Evolutionary conservation across 2,329 filamentous ascomycete species (phyloP), one percentile per base, ranked within the genome.

Genomic region (Nemania serpens): DNA sequence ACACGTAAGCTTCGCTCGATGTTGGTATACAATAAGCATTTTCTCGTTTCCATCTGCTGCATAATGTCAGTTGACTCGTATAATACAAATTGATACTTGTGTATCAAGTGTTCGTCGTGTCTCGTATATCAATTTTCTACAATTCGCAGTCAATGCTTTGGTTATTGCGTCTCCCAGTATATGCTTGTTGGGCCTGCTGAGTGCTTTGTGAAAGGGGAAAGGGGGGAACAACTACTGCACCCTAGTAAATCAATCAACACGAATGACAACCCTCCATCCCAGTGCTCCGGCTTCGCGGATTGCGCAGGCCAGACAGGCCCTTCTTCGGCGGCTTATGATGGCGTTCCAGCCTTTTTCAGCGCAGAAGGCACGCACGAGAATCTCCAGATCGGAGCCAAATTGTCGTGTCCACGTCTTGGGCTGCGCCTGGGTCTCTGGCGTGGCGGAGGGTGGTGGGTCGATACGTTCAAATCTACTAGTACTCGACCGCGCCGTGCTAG

Each of bases 331-430:
- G 62, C 88, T 90, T 64, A 93, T 81, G 17, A 93, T 72, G 20
- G 90, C 90, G 71, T 92, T 89, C 81, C 88, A 88, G 2, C 90
- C 90, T 66, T 83, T 86, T 70, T 91, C 86, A 0, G 90, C 88
- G 71, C 91, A 93, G 66, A 91, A 81, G 1, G 90, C 89, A 50
- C 90, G 80, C 1, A 88, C 88, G 54, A 93, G 76, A 9, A 93
- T 82, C 74, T 92, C 89, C 70, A 90, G 78, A 68, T 88, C 86
- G 12, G 85, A 88, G 1, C 84, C 84, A 58, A 84, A 85, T 41
- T 86, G 83, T 22, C 87, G 78, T 61, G 82, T 78, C 25, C 83
- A 76, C 3, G 83, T 83, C 71, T 84, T 83, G 41, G 83, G 78
- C 66, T 82, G 81, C 82, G 85, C 85, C 67, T 81, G 80, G 34